Conservation (phyloP, 1,284 basidiomycete species). For the Ceratobasidium sp. region DNA sequence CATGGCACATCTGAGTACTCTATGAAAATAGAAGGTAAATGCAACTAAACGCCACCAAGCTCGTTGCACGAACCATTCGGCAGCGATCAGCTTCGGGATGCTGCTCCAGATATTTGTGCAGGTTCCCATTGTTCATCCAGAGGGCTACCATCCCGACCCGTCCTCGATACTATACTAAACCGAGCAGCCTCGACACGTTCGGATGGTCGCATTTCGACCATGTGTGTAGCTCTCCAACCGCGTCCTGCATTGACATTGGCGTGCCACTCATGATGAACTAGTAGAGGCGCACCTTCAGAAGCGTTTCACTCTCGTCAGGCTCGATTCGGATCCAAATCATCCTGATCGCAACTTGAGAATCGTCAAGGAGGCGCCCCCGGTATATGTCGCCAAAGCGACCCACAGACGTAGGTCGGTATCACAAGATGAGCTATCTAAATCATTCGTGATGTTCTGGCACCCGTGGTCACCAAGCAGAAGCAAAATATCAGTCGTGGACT, state of each 20-base stretch:
- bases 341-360: not conserved
- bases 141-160: slow-evolving; percentile 4
- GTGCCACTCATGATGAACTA: too few species aligned
- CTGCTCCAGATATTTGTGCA: slow-evolving; percentile 11
- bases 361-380: not conserved
- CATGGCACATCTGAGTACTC: slow-evolving; percentile 14
- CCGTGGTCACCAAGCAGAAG: too few species aligned
- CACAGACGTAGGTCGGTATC: too few species aligned
- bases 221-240: not conserved
- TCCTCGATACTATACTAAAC: not conserved
- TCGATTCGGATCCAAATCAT: too few species aligned
- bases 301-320: too few species aligned
- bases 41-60: too few species aligned
- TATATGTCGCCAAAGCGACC: slow-evolving; percentile 11
- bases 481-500: too few species aligned
- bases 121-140: not conserved
- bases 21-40: too few species aligned
- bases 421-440: too few species aligned
- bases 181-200: slow-evolving; percentile 1
- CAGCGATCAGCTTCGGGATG: slow-evolving; percentile 1
- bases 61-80: too few species aligned
- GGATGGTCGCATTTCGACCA: slow-evolving; percentile 23
- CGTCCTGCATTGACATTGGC: not conserved
- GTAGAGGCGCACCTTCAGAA: too few species aligned
- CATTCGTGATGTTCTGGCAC: too few species aligned